These are phyloP conservation scores for Nicotiana noctiflora DNA, from an alignment of 257 asterid genomes.

Conservation along the genomic window DNA sequence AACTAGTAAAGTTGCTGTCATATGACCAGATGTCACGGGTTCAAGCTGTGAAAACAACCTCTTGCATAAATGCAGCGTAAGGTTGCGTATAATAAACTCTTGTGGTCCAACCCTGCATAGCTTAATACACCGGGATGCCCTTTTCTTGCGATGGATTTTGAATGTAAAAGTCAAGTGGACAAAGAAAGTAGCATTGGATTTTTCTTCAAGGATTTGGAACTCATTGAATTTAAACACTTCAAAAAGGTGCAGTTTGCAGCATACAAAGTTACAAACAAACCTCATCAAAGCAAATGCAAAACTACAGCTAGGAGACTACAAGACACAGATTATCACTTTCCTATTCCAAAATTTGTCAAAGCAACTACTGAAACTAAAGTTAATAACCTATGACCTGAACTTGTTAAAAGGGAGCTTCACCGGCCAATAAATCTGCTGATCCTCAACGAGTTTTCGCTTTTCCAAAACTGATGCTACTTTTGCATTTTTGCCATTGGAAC, in stretches of 20 bases:
- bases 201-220: background rate
- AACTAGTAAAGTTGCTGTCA: too few species aligned
- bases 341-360: background rate
- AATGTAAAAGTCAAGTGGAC: background rate
- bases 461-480: constrained; percentile 9
- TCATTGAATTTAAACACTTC: constrained; percentile 10
- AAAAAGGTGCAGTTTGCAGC: constrained; percentile 1
- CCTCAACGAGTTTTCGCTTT: constrained; percentile 22
- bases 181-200: background rate
- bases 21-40: too few species aligned
- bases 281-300: constrained; percentile 8
- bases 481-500: constrained; percentile 16
- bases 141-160: background rate
- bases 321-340: constrained; percentile 5
- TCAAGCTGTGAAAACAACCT: too few species aligned
- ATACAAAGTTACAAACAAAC: constrained; percentile 2
- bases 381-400: constrained; percentile 11
- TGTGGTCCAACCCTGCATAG: too few species aligned
- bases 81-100: too few species aligned
- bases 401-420: constrained; percentile 20
- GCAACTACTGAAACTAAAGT: constrained; percentile 11
- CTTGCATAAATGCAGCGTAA: too few species aligned
- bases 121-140: too few species aligned
- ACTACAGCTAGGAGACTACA: background rate
- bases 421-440: constrained; percentile 19